Conservation (phyloP, 73 alveolate genomes). For the Tetrahymena thermophila region DNA sequence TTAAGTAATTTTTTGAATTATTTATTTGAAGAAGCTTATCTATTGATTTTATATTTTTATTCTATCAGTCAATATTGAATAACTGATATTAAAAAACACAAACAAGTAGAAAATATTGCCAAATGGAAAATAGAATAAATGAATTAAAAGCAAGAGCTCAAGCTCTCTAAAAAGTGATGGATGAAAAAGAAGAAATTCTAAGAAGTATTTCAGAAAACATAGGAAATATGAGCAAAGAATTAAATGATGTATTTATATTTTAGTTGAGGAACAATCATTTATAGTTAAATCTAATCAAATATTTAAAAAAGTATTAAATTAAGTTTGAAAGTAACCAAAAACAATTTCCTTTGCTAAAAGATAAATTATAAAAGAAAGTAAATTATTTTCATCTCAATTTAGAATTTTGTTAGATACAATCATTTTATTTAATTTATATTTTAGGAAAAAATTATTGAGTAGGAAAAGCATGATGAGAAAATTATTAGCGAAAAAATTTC, state of each 20-base stretch:
- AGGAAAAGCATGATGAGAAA: background rate
- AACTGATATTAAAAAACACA: background rate
- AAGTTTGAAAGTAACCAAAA: background rate
- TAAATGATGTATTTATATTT: background rate
- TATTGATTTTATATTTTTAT: too few relatives aligned
- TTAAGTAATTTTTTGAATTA: background rate
- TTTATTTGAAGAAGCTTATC: background rate
- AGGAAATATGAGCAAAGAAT: background rate
- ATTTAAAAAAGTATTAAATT: background rate
- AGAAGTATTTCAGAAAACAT: background rate
- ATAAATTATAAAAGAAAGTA: background rate
- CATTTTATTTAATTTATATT: background rate
- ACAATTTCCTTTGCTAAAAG: background rate
- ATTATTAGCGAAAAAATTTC: background rate
- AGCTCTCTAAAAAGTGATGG: background rate
- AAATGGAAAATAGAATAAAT: background rate
- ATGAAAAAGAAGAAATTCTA: background rate
- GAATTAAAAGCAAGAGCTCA: background rate
- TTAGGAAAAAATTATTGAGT: background rate
- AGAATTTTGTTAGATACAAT: background rate
- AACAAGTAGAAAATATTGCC: background rate
- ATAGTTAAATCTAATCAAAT: background rate
- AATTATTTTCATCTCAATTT: background rate
- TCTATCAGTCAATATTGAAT: background rate
- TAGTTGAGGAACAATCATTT: background rate